Evolutionary conservation across 768 basidiomycete species (phyloP), one percentile per base, ranked within the genome.

Genomic region (Mycena albidolilacea): DNA sequence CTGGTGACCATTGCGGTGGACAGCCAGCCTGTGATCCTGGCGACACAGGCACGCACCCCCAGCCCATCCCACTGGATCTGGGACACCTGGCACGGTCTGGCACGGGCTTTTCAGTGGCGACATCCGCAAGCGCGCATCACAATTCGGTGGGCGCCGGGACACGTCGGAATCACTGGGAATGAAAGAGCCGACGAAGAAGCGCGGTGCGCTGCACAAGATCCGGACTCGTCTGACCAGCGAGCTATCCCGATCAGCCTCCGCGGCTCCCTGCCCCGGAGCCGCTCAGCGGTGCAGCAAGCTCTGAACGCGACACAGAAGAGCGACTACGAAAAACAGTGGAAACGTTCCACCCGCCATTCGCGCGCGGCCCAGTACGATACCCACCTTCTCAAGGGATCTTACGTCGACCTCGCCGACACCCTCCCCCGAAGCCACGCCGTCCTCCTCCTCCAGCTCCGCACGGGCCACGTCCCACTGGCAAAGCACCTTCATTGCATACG

Each of bases 141-240:
- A 0, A 50, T 80, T 0, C 57, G 62, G 0, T 80, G 79, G 78
- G 39, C 69, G 0, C 78, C 79, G 0, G 78, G 78, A 1, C 79
- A 80, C 35, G 23, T 19, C 14, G 77, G 60, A 1, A 65, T 78
- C 0, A 10, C n/a, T 1, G 78, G 78, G 3, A 79, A 79, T 52
- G 77, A 79, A 23, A n/a, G n/a, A n/a, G n/a, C 21, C n/a, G n/a
- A n/a, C n/a, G n/a, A n/a, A n/a, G n/a, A n/a, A n/a, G n/a, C n/a
- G n/a, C n/a, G n/a, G n/a, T n/a, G n/a, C n/a, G 78, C 75, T 10
- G 75, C 75, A 0, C 59, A 69, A 35, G 38, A 54, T 10, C 3
- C 58, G 14, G 23, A 17, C 6, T 48, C 23, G 14, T 68, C 70
- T 0, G 57, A 66, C 19, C 15, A 2, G 3, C 7, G 3, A 23